Base-by-base conservation (phyloP, 2,329 filamentous ascomycete species). In the Fusarium sp. region DNA sequence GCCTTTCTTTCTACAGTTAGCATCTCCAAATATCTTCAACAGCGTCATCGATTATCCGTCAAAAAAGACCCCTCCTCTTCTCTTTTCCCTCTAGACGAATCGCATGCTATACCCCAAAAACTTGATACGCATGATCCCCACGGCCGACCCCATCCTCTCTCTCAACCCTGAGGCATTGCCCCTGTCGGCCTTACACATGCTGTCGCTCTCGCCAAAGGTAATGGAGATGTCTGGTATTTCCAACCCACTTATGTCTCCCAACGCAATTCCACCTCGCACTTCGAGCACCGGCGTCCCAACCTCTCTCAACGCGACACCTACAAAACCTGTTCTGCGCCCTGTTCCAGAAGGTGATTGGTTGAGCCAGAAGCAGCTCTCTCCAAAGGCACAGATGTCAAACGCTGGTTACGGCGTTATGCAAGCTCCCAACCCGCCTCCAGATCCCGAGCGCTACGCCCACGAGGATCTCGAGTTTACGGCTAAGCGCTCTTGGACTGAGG, bases 251-350 rank as follows among this genome's bases (percentile, higher is more conserved):
- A 62, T 79, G 44, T 80, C 81, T 14, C 90, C 91, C 59, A 90
- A 89, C 80, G 86, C 87, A 41, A 94, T 94, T 61, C 92, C 93
- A 25, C 90, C 91, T 6, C 88, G 93, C 70, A 94, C 91, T 49
- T 94, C 92, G 62, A 90, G 88, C 62, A 74, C 74, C 33, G 77
- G 78, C 39, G 55, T 75, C 35, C 44, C 67, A 49, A 60, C 75
- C 33, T 65, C 71, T 20, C 67, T 71, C 84, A 86, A 70, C 80
- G 44, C 69, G 50, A 65, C 68, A 31, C 72, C 68, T 52, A 73
- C 71, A 62, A 76, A 76, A 50, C 79, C 84, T 39, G 83, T 86
- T 31, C 81, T 78, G 27, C 85, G 83, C 25, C 84, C 88, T 39
- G 85, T 92, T 29, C 81, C 88, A 27, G 91, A 93, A 78, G 85